These are phyloP conservation scores for Nannochloris sp. DNA, from an alignment of 139 green algal species.

Conservation along the genomic window DNA sequence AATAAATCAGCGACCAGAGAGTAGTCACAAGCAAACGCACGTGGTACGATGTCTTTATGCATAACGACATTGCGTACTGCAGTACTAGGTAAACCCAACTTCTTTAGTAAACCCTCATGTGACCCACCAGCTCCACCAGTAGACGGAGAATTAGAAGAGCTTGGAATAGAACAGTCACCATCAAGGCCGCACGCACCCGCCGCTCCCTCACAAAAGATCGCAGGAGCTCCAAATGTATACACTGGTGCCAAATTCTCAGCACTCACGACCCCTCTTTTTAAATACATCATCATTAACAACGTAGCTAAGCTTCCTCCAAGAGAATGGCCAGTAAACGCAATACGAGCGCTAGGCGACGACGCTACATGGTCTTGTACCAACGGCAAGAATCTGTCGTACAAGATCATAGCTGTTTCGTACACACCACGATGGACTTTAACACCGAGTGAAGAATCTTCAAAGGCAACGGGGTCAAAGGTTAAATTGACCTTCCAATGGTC, in stretches of 20 bases:
- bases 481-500: constrained; percentile 81
- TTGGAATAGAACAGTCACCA: neutral
- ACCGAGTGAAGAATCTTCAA: constrained; percentile 78
- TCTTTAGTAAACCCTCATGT: constrained; percentile 31
- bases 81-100: constrained; percentile 35
- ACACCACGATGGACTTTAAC: constrained; percentile 89
- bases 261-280: constrained; percentile 60
- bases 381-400: constrained; percentile 89
- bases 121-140: constrained; percentile 6
- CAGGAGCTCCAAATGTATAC: constrained; percentile 88
- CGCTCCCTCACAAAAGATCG: constrained; percentile 75
- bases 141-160: neutral
- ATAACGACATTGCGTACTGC: constrained; percentile 80
- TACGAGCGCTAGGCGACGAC: constrained; percentile 45
- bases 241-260: constrained; percentile 49
- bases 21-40: constrained; percentile 97
- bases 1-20: constrained; percentile 71
- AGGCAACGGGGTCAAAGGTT: constrained; percentile 90
- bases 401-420: constrained; percentile 74
- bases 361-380: constrained; percentile 78
- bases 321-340: constrained; percentile 86
- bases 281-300: constrained; percentile 85
- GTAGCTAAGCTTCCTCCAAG: constrained; percentile 84
- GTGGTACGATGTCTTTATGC: constrained; percentile 88
- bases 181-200: too few species aligned